phyloP scores from a whole-genome alignment of 306 rosid genomes.

The Trichosanthes cucumerina region DNA sequence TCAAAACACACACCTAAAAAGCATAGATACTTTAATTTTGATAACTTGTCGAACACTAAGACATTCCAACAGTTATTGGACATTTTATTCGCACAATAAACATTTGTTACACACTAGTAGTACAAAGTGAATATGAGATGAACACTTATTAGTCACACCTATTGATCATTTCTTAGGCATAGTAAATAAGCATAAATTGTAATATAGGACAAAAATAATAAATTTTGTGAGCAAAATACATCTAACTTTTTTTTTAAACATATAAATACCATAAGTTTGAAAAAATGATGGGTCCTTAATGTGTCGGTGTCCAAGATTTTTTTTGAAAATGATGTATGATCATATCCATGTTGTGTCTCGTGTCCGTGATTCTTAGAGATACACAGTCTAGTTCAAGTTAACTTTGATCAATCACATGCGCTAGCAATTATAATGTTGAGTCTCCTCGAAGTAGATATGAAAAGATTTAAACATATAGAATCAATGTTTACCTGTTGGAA shows the following conservation, averaged over 20 bases:
- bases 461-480: neutral
- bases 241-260: too few relatives aligned
- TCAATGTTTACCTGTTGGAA: conserved; percentile 77
- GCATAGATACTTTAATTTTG: neutral
- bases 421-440: neutral
- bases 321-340: neutral
- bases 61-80: neutral
- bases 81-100: neutral
- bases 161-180: neutral
- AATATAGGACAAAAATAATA: neutral
- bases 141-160: neutral
- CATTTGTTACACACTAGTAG: neutral
- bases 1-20: neutral
- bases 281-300: neutral
- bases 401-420: neutral
- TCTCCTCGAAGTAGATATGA: neutral
- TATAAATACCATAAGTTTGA: too few relatives aligned
- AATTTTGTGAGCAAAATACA: neutral
- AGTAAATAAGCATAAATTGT: neutral
- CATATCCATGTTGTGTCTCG: neutral
- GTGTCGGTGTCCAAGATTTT: neutral
- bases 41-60: neutral
- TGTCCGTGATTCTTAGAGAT: neutral
- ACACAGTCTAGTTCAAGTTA: neutral
- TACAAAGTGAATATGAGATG: neutral